Percentiles rank a stretch among this genome's conserved stretches.
These are phyloP conservation scores for Austroboletus olivaceoglutinosus DNA, from an alignment of 1,284 basidiomycete genomes.

Conservation along the genomic window DNA sequence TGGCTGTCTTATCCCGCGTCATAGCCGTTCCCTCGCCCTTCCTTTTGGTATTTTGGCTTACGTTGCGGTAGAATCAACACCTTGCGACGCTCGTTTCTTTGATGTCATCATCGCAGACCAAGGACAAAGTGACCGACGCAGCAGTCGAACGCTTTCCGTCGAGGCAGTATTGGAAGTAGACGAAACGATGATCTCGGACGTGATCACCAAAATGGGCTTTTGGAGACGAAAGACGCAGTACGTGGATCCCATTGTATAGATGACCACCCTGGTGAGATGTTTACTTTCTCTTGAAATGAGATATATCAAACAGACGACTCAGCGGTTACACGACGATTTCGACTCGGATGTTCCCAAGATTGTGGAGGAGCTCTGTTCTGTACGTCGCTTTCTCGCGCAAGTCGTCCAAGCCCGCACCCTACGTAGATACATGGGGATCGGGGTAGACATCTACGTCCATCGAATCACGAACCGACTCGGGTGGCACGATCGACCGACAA, in stretches of 20 bases:
- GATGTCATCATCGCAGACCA: constrained; percentile 96
- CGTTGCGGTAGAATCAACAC: constrained; percentile 59
- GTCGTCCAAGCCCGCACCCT: neutral
- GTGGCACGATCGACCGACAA: constrained; percentile 86
- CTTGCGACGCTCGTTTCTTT: constrained; percentile 88
- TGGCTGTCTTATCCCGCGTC: too few species aligned
- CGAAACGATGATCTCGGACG: constrained; percentile 60
- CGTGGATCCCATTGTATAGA: constrained; percentile 16
- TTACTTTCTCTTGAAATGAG: constrained; percentile 32
- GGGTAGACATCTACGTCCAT: constrained; percentile 96
- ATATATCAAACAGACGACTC: constrained; percentile 74
- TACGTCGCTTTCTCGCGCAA: constrained; percentile 34
- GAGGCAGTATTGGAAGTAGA: constrained; percentile 69
- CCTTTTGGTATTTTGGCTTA: too few species aligned
- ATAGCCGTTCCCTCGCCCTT: too few species aligned
- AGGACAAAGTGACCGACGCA: constrained; percentile 85
- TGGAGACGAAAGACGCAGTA: constrained; percentile 86
- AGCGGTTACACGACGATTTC: constrained; percentile 66
- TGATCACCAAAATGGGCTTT: constrained; percentile 90
- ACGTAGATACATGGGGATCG: constrained; percentile 87
- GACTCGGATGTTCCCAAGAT: constrained; percentile 84
- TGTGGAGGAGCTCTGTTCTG: constrained; percentile 81
- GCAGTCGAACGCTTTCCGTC: constrained; percentile 81
- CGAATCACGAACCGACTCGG: constrained; percentile 89
- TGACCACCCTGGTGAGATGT: too few species aligned